phyloP scores from a whole-genome alignment of 495 filamentous ascomycete species.

The Tuber calosporum region DNA sequence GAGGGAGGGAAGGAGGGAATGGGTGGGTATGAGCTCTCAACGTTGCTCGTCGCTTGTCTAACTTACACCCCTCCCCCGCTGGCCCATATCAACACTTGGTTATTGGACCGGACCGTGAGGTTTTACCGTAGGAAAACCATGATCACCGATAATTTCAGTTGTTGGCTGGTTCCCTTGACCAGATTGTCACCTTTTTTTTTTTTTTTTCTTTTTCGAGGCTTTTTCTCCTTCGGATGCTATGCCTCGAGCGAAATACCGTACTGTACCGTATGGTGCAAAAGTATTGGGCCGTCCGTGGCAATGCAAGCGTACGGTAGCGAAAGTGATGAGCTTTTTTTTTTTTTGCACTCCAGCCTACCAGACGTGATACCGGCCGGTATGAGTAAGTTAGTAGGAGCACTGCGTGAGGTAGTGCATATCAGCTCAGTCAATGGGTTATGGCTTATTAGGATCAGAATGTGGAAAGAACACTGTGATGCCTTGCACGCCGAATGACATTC shows the following conservation, averaged over 20 bases:
- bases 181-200: constrained; percentile 10
- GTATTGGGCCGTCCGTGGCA: neutral
- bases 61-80: neutral
- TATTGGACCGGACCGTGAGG: neutral
- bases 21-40: constrained; percentile 11
- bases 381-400: neutral
- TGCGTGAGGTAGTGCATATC: neutral
- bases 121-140: neutral
- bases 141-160: constrained; percentile 9
- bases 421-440: neutral
- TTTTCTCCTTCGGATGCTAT: neutral
- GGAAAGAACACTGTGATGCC: neutral
- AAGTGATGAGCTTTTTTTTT: constrained; percentile 1
- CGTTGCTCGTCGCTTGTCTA: constrained; percentile 15
- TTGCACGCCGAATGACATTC: neutral
- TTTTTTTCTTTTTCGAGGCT: neutral
- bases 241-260: neutral
- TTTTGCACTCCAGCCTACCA: neutral
- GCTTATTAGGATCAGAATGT: neutral
- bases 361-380: neutral
- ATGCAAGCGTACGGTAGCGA: neutral
- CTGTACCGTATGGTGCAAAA: neutral
- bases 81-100: constrained; percentile 9
- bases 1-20: no score
- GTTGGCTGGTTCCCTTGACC: constrained; percentile 8